These are phyloP conservation scores for Tylopilus balloui DNA, from an alignment of 768 basidiomycete genomes.

Conservation along the genomic window DNA sequence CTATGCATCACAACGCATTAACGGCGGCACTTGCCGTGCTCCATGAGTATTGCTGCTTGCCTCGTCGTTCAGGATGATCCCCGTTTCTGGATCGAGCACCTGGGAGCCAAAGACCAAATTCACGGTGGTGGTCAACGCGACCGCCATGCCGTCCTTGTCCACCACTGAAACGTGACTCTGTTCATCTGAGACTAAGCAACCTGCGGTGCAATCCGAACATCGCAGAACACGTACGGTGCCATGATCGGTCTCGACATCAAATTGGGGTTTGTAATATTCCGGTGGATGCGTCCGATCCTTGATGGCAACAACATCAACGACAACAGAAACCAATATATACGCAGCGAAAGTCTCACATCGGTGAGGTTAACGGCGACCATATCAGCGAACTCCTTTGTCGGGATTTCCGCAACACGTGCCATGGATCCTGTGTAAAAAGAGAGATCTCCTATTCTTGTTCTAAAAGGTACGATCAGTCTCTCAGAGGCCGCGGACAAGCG, in stretches of 20 bases:
- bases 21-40: background rate
- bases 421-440: constrained; percentile 52
- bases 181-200: constrained; percentile 1
- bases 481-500: constrained; percentile 10
- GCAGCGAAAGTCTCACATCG: constrained; percentile 54
- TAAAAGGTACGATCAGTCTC: constrained; percentile 32
- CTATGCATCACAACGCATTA: constrained; percentile 25
- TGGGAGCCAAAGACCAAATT: constrained; percentile 87
- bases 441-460: constrained; percentile 82
- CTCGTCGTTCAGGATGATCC: constrained; percentile 88
- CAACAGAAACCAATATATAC: constrained; percentile 2
- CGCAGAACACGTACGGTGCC: constrained; percentile 53
- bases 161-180: constrained; percentile 84
- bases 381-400: constrained; percentile 64
- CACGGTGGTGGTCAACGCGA: constrained; percentile 82
- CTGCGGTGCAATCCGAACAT: constrained; percentile 1
- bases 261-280: constrained; percentile 81
- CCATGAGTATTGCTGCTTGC: constrained; percentile 28
- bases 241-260: constrained; percentile 74
- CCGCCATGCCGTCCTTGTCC: constrained; percentile 84
- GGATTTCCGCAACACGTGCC: constrained; percentile 55
- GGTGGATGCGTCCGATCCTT: constrained; percentile 79
- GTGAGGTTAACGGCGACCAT: constrained; percentile 65
- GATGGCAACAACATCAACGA: constrained; percentile 6
- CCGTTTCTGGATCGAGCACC: constrained; percentile 83